Conservation (phyloP, 495 filamentous ascomycete genomes). For the Staphylotrichum longicolle region DNA sequence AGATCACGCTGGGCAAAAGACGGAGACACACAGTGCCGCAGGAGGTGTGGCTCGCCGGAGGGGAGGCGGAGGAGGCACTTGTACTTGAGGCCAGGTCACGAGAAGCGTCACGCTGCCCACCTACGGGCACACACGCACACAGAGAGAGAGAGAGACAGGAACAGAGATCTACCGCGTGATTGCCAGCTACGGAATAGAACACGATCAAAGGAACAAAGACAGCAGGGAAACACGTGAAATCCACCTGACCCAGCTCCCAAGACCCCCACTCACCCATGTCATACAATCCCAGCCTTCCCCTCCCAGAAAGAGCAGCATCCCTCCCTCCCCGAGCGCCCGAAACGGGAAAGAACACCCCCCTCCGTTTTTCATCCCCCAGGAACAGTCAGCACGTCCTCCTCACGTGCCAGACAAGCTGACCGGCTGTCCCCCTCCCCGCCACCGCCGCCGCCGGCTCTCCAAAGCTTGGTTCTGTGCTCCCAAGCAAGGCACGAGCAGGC, state of each 20-base stretch:
- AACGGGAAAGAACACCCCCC: constrained; percentile 30
- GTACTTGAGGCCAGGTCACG: too few species aligned
- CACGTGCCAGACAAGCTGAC: constrained; percentile 2
- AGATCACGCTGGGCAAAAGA: not conserved
- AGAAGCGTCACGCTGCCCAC: not conserved
- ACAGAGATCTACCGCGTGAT: constrained; percentile 6
- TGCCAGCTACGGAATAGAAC: not conserved
- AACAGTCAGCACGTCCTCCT: not conserved
- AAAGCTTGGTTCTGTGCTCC: constrained; percentile 15
- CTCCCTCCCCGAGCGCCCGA: constrained; percentile 22
- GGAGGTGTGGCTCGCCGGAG: too few species aligned
- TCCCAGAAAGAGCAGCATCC: not conserved
- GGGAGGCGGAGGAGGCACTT: too few species aligned
- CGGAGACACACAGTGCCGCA: too few species aligned
- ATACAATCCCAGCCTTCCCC: constrained; percentile 5
- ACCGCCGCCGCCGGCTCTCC: not conserved
- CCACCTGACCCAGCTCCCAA: constrained; percentile 1
- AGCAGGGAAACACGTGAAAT: constrained; percentile 11
- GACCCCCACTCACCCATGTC: constrained; percentile 4
- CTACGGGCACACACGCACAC: not conserved
- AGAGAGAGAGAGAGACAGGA: not conserved
- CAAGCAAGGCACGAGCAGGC: constrained; percentile 1
- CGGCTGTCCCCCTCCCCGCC: too few species aligned
- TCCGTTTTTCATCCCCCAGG: not conserved
- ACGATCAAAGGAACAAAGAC: not conserved